Conservation (phyloP, 495 filamentous ascomycete species). For the Penicillium tannophilum region DNA sequence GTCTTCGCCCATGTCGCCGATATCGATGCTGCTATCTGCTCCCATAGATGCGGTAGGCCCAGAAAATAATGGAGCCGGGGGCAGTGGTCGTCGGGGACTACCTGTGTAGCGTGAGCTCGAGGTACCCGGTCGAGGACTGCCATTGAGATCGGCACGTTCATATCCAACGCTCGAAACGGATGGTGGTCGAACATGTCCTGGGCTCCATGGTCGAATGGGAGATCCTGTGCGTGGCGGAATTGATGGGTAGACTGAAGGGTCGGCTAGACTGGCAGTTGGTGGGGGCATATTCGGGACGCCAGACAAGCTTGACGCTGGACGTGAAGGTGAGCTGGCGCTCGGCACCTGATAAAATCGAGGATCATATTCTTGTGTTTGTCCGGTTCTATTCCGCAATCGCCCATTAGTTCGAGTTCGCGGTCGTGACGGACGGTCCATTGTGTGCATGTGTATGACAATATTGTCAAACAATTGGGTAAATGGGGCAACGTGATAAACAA, state of each 20-base stretch:
- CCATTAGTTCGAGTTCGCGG: conserved; percentile 39
- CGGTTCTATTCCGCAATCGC: conserved; percentile 28
- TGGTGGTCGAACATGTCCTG: conserved; percentile 58
- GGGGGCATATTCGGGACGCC: conserved; percentile 58
- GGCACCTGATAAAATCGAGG: conserved; percentile 37
- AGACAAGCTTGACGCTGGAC: conserved; percentile 58
- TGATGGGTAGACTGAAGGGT: conserved; percentile 43
- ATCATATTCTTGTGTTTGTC: conserved; percentile 27
- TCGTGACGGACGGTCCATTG: conserved; percentile 21
- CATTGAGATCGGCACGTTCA: conserved; percentile 86
- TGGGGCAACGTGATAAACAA: conserved; percentile 12
- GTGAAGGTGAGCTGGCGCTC: conserved; percentile 40
- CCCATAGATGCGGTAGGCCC: conserved; percentile 35
- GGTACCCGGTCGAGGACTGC: conserved; percentile 86
- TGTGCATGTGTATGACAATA: not conserved
- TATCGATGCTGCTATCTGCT: conserved; percentile 50
- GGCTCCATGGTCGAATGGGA: conserved; percentile 72
- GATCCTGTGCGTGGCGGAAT: conserved; percentile 56
- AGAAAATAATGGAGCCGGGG: conserved; percentile 84
- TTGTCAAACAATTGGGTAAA: not conserved
- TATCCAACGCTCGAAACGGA: conserved; percentile 64
- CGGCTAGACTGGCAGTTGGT: conserved; percentile 45
- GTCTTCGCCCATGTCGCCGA: conserved; percentile 62
- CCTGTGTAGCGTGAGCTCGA: conserved; percentile 85
- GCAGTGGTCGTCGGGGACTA: conserved; percentile 83